Base-by-base conservation (phyloP, 2,329 filamentous ascomycete species). In the Fusarium dimerum region DNA sequence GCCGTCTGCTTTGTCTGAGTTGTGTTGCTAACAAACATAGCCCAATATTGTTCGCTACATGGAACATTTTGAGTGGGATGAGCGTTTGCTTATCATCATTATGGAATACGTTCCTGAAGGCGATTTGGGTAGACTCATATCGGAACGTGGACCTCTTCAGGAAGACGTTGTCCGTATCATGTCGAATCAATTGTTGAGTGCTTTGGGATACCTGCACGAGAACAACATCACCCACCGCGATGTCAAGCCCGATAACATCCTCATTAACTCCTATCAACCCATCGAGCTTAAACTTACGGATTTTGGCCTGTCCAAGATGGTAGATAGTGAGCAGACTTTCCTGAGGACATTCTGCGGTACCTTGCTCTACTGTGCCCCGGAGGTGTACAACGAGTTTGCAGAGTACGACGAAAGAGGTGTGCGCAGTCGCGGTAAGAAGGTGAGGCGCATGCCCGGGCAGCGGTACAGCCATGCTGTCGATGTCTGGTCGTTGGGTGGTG, bases 211-310 rank as follows among this genome's bases (percentile, higher is more conserved):
- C 69, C 78, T 99, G 9, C 94, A 99, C 70, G 78, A 80, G 48
- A 87, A 89, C 64, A 91, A 88, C 66, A 97, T 99, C 63, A 97
- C 93, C 0, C 94, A 99, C 73, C 88, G 94, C n/a, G 94, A 99
- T 71, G 92, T 99, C 67, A 99, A 99, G 69, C 94, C 94, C 0
- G 94, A 99, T 76, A 99, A 99, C 66, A 97, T 99, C 55, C 79
- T 99, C 40, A 89, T 97, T 60, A 79, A 86, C 11, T 87, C 85
- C 1, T 69, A 84, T 10, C 77, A 87, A 6, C 92, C 92, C 0
- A 83, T 96, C 45, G 78, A 83, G 13, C 88, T 97, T 63, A 97
- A 99, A 72, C 78, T 99, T 13, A 96, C 94, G 0, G 94, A 99
- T 68, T 99, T 99, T 75, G 94, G 94, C 3, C 76, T 99, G 5